Conservation (phyloP, 139 green algal genomes). For the Picochlorum sp. region DNA sequence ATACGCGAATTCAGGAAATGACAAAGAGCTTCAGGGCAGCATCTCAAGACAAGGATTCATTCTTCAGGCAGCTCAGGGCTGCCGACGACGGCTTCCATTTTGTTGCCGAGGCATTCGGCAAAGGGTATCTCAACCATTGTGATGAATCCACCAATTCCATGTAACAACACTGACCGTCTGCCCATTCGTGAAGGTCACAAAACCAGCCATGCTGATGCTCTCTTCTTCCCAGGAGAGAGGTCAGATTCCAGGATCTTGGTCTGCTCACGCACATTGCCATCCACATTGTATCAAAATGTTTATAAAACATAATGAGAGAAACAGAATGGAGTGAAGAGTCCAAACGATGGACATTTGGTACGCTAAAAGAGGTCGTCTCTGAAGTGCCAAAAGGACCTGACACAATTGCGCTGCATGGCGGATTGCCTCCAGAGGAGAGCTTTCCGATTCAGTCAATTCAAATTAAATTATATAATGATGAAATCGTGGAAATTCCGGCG, state of each 20-base stretch:
- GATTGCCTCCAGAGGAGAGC: slow-evolving; percentile 15
- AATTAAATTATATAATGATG: not conserved
- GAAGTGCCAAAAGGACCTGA: not conserved
- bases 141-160: not conserved
- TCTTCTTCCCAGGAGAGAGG: not conserved
- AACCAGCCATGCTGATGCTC: not conserved
- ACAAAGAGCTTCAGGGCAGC: slow-evolving; percentile 42
- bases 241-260: too few species aligned
- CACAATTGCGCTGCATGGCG: slow-evolving; percentile 19
- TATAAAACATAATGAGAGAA: not conserved
- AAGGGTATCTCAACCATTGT: slow-evolving; percentile 64
- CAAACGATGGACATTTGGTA: not conserved
- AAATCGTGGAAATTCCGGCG: slow-evolving; percentile 3
- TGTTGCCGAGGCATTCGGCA: slow-evolving; percentile 80
- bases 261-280: too few species aligned
- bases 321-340: not conserved
- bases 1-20: slow-evolving; percentile 62
- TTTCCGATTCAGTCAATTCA: slow-evolving; percentile 19
- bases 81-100: slow-evolving; percentile 75
- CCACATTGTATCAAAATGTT: too few species aligned
- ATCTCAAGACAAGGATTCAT: slow-evolving; percentile 61
- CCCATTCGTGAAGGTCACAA: not conserved
- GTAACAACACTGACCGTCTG: not conserved
- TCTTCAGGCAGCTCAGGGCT: slow-evolving; percentile 84
- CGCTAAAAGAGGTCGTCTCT: not conserved